Evolutionary conservation across 257 asterid genomes (phyloP), one percentile per base, ranked within the genome.

Genomic region (Solanum microdontum): DNA sequence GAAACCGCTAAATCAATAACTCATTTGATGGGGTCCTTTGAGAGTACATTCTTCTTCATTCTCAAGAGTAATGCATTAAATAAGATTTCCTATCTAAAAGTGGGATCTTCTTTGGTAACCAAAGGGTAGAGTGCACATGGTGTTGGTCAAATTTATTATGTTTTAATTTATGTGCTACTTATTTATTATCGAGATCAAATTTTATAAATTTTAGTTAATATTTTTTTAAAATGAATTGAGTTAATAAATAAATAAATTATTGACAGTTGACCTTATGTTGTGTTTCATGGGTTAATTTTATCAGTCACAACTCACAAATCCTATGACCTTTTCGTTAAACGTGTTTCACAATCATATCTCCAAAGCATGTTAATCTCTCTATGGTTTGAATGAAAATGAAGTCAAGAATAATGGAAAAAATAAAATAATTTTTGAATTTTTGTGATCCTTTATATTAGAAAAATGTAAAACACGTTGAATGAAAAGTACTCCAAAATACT

Each of bases 1-100:
- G 0, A 55, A 17, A 55, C 4, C 2, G 0, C 64, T 55, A 19
- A 55, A 55, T 7, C 5, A 43, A 43, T 0, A 43, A 3, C 15
- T 11, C 5, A 40, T n/a, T n/a, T n/a, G n/a, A n/a, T 13, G 21
- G 3, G 55, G 8, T 51, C 60, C 19, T 51, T 15, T 51, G 62
- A 51, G 8, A 15, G 62, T 15, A 51, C 9, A 5, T 48, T 48
- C 21, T 48, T 48, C 21, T 48, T 45, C 3, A 48, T 14, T 48
- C 7, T 4, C 21, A 14, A 48, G 21, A 14, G 58, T 4, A 45
- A 45, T 45, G 1, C 58, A 45, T 45, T 45, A 45, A 48, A 51
- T 51, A 51, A 51, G 62, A 51, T 51, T 51, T 4, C 8, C 62
- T 5, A 4, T 51, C 60, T 48, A 14, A 48, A 48, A 48, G 21